Base-by-base conservation (phyloP, 2,329 filamentous ascomycete genomes). In the Beauveria pseudobassiana region DNA sequence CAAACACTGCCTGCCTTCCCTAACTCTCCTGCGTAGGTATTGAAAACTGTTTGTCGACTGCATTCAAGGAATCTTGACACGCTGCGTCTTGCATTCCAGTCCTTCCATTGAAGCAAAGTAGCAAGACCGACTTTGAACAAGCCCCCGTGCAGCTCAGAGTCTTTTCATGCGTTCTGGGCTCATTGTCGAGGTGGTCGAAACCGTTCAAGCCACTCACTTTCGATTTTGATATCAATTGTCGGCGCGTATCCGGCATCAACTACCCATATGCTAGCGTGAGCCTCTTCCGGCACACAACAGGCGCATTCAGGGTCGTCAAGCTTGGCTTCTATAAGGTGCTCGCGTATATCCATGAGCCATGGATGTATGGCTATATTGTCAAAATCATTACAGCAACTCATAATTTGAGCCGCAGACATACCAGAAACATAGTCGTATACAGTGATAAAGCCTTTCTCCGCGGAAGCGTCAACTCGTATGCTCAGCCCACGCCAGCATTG, bases 391-490 rank as follows among this genome's bases (percentile, higher is more conserved):
- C 9, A 34, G 28, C 18, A 34, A 6, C 3, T n/a, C 7, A 30
- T 50, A 18, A 7, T 34, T 8, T 2, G 14, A 51, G n/a, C 6
- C 3, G 49, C 5, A n/a, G 12, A 14, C 26, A n/a, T 51, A 51
- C 49, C 18, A 20, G 49, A 30, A 34, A 68, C 43, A 48, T 67
- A 71, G 63, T 71, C 68, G 30, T 66, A 62, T 43, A 30, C 63
- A 16, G 66, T 69, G 43, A 70, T 65, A 65, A 67, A 70, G 45
- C 63, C n/a, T 55, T 63, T 65, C 43, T 62, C 65, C 34, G 60
- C 57, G 62, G 64, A 60, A 60, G 68, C 66, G 51, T 59, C 67
- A 46, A 70, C 65, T 40, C 62, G 57, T 9, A 70, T 52, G 42
- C 59, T 70, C 40, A 52, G 56, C 5, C 50, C 65, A 54, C 42